phyloP scores from a whole-genome alignment of 306 rosid species.

The Spatholobus suberectus region DNA sequence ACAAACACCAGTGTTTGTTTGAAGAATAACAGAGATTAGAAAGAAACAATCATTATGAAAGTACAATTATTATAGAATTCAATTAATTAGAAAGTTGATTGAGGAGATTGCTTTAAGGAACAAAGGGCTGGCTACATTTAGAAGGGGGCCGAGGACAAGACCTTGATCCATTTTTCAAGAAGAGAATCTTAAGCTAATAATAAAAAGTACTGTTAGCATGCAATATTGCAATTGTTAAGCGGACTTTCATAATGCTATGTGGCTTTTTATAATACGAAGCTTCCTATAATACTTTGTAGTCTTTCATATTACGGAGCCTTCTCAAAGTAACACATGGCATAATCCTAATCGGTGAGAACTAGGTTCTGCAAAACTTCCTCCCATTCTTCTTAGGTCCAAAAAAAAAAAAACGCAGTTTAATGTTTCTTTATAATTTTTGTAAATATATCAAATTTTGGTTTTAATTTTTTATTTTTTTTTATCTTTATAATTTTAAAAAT shows the following conservation, averaged over 20 bases:
- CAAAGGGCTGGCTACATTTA: conserved; percentile 1
- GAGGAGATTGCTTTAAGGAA: not conserved
- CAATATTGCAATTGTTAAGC: not conserved
- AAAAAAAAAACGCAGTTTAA: not conserved
- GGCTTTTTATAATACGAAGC: not conserved
- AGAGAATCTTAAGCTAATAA: conserved; percentile 7
- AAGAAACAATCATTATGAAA: not conserved
- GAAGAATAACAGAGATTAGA: conserved; percentile 9
- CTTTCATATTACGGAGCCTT: too few species aligned
- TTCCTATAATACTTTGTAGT: too few species aligned
- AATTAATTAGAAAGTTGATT: conserved; percentile 41
- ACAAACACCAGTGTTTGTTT: not conserved
- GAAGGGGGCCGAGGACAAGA: conserved; percentile 30
- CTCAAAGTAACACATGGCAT: not conserved
- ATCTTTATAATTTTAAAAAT: too few species aligned
- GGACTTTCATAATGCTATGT: not conserved
- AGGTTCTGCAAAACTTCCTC: not conserved
- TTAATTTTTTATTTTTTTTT: too few species aligned
- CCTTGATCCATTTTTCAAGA: conserved; percentile 6
- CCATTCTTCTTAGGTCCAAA: not conserved
- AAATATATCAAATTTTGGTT: too few species aligned
- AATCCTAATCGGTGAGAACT: not conserved
- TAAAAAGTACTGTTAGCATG: not conserved
- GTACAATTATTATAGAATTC: not conserved
- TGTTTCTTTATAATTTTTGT: too few species aligned